phyloP scores from a whole-genome alignment of 2,329 filamentous ascomycete species.

The Xylaria polymorpha region DNA sequence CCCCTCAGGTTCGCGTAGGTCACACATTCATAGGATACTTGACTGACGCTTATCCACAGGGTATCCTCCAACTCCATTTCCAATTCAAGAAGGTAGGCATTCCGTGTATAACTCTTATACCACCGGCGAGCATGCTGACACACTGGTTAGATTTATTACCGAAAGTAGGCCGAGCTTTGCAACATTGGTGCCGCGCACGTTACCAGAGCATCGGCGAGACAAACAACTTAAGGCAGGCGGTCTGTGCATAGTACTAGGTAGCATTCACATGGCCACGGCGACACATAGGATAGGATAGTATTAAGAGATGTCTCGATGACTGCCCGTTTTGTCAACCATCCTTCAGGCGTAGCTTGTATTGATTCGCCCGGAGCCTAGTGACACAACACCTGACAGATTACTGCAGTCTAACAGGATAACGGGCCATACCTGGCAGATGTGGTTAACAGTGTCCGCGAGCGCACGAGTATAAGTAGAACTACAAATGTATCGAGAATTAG shows the following conservation, averaged over 20 bases:
- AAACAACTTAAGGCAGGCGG: slow-evolving; percentile 23
- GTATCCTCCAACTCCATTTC: slow-evolving; percentile 95
- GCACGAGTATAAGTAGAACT: neutral
- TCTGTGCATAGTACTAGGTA: slow-evolving; percentile 35
- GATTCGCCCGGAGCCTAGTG: slow-evolving; percentile 38
- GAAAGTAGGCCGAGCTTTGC: slow-evolving; percentile 49
- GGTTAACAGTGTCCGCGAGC: neutral
- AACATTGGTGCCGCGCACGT: slow-evolving; percentile 10
- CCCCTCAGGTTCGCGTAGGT: slow-evolving; percentile 28
- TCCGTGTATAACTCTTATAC: slow-evolving; percentile 23
- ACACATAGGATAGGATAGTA: slow-evolving; percentile 33
- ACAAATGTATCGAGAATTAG: neutral
- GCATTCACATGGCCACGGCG: slow-evolving; percentile 36
- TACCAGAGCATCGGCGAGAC: slow-evolving; percentile 20
- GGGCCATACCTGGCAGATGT: slow-evolving; percentile 6
- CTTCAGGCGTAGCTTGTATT: slow-evolving; percentile 31
- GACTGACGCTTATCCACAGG: slow-evolving; percentile 63
- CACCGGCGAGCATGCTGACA: slow-evolving; percentile 39
- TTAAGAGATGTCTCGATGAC: slow-evolving; percentile 13
- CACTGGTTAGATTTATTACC: slow-evolving; percentile 53
- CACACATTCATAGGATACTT: slow-evolving; percentile 4
- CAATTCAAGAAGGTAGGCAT: slow-evolving; percentile 92
- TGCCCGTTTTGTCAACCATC: slow-evolving; percentile 15
- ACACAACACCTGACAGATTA: slow-evolving; percentile 42
- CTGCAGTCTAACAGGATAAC: slow-evolving; percentile 27